Percentiles rank a stretch among this genome's conserved stretches.
phyloP scores from a whole-genome alignment of 495 filamentous ascomycete genomes.

The Penicillium chermesinum region DNA sequence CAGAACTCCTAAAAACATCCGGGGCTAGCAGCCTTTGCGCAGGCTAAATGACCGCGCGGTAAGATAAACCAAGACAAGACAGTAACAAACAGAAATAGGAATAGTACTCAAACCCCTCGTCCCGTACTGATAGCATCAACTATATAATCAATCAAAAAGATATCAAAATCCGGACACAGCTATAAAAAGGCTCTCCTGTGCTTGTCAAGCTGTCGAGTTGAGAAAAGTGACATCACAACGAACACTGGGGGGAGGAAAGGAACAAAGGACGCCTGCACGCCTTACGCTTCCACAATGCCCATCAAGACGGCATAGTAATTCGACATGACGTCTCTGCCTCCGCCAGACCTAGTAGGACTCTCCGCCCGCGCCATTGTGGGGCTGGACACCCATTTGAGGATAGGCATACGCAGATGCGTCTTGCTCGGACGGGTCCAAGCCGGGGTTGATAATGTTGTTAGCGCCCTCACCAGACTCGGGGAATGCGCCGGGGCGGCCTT shows the following conservation, averaged over 20 bases:
- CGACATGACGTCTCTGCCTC: not conserved
- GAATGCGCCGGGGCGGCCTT: conserved; percentile 47
- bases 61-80: not conserved
- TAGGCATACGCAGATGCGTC: conserved; percentile 58
- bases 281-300: conserved; percentile 7
- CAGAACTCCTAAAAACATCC: conserved; percentile 8
- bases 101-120: no score
- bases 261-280: conserved; percentile 15
- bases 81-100: not conserved
- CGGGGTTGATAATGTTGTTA: conserved; percentile 56
- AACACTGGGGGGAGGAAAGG: not conserved
- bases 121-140: no score
- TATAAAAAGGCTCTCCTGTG: not conserved
- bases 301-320: not conserved
- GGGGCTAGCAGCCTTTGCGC: not conserved
- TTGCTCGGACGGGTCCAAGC: conserved; percentile 55
- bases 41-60: not conserved
- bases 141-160: not conserved
- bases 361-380: conserved; percentile 64
- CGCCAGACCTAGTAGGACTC: conserved; percentile 40
- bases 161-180: not conserved
- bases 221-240: not conserved
- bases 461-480: conserved; percentile 52
- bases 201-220: not conserved
- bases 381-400: conserved; percentile 52